Percentiles rank a stretch among this genome's conserved stretches.
Evolutionary conservation across 1,284 basidiomycete species (phyloP).

Genomic region (Cryptococcus neoformans): DNA sequence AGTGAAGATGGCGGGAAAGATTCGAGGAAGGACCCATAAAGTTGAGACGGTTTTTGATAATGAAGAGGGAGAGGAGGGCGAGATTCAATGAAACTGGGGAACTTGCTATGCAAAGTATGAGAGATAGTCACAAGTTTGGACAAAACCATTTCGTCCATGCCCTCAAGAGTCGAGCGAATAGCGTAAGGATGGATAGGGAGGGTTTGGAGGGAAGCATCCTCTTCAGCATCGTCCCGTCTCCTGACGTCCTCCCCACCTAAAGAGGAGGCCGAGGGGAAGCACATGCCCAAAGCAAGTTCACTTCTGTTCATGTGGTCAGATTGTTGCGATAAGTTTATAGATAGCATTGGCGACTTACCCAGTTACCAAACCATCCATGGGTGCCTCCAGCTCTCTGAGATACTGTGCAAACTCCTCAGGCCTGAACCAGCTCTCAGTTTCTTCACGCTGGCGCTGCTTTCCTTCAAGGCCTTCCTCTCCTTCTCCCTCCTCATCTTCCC

Average conservation of each 20-base stretch:
- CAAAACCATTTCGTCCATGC: conserved; percentile 6
- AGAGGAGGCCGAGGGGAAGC: too few relatives aligned
- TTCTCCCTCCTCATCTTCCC: conserved; percentile 1
- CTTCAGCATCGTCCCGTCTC: not conserved
- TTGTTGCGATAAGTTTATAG: not conserved
- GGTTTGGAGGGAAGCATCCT: conserved; percentile 6
- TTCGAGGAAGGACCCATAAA: not conserved
- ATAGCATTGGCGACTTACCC: conserved; percentile 17
- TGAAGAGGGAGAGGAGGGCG: not conserved
- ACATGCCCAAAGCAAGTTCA: too few relatives aligned
- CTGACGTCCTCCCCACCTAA: not conserved
- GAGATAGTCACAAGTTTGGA: conserved; percentile 8
- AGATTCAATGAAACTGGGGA: not conserved
- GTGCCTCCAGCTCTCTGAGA: conserved; percentile 29
- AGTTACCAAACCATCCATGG: conserved; percentile 29
- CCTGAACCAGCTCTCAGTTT: conserved; percentile 4
- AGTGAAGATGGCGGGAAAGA: not conserved
- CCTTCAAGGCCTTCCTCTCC: not conserved
- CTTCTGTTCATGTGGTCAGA: not conserved
- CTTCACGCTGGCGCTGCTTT: too few relatives aligned
- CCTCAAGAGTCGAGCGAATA: conserved; percentile 2
- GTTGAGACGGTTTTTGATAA: not conserved
- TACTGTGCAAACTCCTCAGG: conserved; percentile 15
- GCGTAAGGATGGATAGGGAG: conserved; percentile 6
- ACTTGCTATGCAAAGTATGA: not conserved